Evolutionary conservation across 129 eudicot species (phyloP), one percentile per base, ranked within the genome.

Genomic region (Artemisia argyi): DNA sequence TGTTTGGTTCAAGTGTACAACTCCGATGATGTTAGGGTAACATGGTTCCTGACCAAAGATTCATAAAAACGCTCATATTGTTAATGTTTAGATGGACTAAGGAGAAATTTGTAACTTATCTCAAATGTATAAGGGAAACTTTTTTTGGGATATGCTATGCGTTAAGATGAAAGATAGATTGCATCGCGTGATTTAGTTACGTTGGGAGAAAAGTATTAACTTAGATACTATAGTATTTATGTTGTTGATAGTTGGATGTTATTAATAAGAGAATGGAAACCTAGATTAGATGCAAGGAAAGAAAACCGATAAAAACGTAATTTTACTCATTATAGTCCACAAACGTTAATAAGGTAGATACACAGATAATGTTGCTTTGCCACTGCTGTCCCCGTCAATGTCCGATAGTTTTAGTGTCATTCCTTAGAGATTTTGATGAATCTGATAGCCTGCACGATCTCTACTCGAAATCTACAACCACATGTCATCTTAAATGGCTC

Each of bases 21-120:
- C 52, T 64, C 44, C 17, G 30, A 64, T 9, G 52, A 52, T 74
- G 79, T 75, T 65, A 11, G 58, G 54, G 79, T 42, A 18, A 35
- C 42, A 35, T 35, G 42, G 42, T 35, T 35, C 42, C 42, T 35
- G 42, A 30, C 35, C 35, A 30, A 30, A 30, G 35, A 35, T 35
- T 8, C 42, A 35, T 35, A 35, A 35, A 35, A 5, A 35, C 42
- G 1, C 1, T 39, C 46, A 39, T 7, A 39, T 8, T 8, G 10
- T 7, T 39, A 7, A 39, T 39, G 1, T 39, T 39, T 39, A 30
- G 35, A 30, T 30, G 35, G 35, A 30, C 35, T 30, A 7, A 39
- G 2, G 1, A 39, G 9, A 39, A 39, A 39, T 39, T 7, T 39
- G 11, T 30, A 69, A 69, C 63, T 32, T 56, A 3, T 18, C 39